These are phyloP conservation scores for Taphrina wiesneri DNA, from an alignment of 1,139 yeast genomes.

Conservation along the genomic window DNA sequence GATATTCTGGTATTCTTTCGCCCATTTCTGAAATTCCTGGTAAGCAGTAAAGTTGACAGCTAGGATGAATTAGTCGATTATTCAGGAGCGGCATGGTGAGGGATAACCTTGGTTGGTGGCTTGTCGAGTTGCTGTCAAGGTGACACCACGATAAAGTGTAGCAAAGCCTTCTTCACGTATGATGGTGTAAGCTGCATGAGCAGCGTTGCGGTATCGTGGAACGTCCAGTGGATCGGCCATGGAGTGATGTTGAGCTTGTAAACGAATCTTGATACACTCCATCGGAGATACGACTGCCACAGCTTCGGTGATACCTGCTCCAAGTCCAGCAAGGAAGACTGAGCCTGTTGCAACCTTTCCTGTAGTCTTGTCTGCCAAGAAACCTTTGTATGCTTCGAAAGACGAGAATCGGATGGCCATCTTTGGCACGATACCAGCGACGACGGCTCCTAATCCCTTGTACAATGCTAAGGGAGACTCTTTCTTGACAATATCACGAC, in stretches of 20 bases:
- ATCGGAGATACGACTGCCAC: constrained; percentile 92
- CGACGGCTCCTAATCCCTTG: constrained; percentile 96
- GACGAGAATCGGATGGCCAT: constrained; percentile 97
- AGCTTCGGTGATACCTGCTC: constrained; percentile 97
- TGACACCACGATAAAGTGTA: constrained; percentile 90
- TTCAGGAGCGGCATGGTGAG: neutral
- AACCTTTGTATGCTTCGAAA: constrained; percentile 79
- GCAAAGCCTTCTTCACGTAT: constrained; percentile 87
- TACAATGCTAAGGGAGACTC: constrained; percentile 86
- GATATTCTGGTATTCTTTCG: constrained; percentile 64
- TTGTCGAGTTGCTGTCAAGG: constrained; percentile 94
- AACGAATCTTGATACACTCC: constrained; percentile 93
- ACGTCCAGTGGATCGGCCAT: constrained; percentile 75
- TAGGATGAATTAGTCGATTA: neutral
- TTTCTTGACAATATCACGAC: constrained; percentile 69
- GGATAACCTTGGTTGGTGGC: constrained; percentile 73
- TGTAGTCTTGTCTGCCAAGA: constrained; percentile 57
- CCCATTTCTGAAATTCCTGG: constrained; percentile 73
- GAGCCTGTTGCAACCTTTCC: constrained; percentile 61
- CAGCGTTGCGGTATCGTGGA: constrained; percentile 90
- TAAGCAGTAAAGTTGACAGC: constrained; percentile 98
- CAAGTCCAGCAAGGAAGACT: constrained; percentile 89
- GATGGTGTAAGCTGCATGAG: constrained; percentile 83
- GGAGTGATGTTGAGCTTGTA: constrained; percentile 93
- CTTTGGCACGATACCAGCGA: constrained; percentile 95